Evolutionary conservation across 1,284 basidiomycete species (phyloP).

Genomic region (Puccinia hordei): DNA sequence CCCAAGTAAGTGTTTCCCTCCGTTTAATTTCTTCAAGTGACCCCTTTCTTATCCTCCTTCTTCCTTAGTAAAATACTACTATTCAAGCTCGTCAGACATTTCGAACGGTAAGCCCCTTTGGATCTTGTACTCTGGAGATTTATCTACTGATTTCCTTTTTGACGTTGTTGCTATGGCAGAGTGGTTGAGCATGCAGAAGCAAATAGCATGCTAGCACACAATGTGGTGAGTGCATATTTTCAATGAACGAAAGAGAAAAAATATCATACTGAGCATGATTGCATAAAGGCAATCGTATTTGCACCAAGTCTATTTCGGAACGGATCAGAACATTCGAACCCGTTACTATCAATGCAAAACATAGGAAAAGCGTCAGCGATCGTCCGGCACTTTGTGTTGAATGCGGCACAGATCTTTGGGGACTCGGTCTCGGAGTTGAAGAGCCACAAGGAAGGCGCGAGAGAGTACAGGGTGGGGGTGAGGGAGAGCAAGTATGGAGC

Average conservation of each 20-base stretch:
- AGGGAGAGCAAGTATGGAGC: background rate
- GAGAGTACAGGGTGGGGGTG: no score
- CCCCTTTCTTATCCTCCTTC: background rate
- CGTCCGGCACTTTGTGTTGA: constrained; percentile 42
- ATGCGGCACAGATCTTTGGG: constrained; percentile 21
- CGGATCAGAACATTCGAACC: constrained; percentile 47
- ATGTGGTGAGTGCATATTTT: constrained; percentile 38
- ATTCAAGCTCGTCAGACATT: constrained; percentile 37
- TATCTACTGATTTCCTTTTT: background rate
- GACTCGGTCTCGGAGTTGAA: background rate
- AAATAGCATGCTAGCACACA: constrained; percentile 49
- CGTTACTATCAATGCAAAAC: constrained; percentile 50
- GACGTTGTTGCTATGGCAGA: background rate
- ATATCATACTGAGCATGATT: background rate
- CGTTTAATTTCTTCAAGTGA: background rate
- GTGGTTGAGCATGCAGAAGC: constrained; percentile 34
- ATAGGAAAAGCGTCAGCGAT: constrained; percentile 49
- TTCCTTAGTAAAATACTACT: constrained; percentile 31
- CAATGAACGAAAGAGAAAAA: background rate
- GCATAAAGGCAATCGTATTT: constrained; percentile 39
- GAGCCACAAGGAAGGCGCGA: background rate
- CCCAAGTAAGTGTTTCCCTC: constrained; percentile 32
- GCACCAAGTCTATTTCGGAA: constrained; percentile 46
- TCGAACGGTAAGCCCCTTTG: constrained; percentile 34
- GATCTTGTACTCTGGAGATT: background rate